Percentiles rank a stretch among this genome's conserved stretches.
Evolutionary conservation across 208 protist genomes (phyloP).

Genomic region (Trypanosoma lewisi): DNA sequence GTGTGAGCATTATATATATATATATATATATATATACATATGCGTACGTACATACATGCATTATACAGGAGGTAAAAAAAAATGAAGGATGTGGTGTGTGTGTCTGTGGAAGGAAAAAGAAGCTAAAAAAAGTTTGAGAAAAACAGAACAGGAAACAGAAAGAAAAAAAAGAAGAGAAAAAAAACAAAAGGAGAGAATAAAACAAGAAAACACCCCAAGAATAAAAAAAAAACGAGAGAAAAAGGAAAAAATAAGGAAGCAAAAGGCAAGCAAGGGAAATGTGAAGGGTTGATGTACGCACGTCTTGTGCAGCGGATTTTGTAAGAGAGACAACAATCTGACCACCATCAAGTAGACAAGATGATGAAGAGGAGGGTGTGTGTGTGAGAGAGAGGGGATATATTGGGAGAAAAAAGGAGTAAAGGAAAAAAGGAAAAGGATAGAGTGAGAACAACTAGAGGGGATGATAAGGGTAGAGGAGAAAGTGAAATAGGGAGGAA

Average conservation of each 20-base stretch:
- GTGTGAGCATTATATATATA: too few relatives aligned
- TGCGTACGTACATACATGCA: too few relatives aligned
- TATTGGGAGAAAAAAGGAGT: constrained; percentile 4
- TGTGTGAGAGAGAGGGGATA: not conserved
- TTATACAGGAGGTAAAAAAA: too few relatives aligned
- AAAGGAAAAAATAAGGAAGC: not conserved
- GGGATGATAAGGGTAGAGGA: not conserved
- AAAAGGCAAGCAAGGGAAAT: constrained; percentile 5
- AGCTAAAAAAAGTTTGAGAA: not conserved
- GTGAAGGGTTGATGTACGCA: not conserved
- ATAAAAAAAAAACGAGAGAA: constrained; percentile 4
- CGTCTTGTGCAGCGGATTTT: not conserved
- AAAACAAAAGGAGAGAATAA: constrained; percentile 16
- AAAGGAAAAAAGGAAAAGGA: not conserved
- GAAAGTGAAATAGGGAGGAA: not conserved
- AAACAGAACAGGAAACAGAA: constrained; percentile 10
- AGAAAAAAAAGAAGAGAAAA: constrained; percentile 17
- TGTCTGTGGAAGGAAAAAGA: too few relatives aligned
- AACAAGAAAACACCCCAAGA: not conserved
- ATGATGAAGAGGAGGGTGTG: not conserved
- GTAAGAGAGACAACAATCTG: too few relatives aligned
- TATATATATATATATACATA: too few relatives aligned
- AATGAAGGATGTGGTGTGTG: too few relatives aligned
- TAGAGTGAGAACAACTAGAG: constrained; percentile 24
- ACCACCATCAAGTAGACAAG: too few relatives aligned